Evolutionary conservation across 2,329 filamentous ascomycete species (phyloP).

Genomic region (Ceratocystis papillata): DNA sequence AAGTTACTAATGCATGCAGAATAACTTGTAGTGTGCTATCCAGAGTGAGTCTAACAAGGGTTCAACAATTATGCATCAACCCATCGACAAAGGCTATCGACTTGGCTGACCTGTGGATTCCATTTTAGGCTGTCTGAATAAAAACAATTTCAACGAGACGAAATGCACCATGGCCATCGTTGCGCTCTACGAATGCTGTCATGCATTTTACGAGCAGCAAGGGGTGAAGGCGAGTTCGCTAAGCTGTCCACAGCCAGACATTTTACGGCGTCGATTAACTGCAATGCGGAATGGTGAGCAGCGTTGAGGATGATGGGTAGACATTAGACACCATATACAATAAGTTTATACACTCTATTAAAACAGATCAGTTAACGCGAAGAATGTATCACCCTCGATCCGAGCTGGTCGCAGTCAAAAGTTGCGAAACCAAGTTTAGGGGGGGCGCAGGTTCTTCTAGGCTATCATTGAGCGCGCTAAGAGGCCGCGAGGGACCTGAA

Average conservation of each 20-base stretch:
- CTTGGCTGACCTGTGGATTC: slow-evolving; percentile 60
- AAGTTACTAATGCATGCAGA: slow-evolving; percentile 8
- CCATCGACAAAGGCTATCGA: slow-evolving; percentile 52
- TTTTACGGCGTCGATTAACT: slow-evolving; percentile 46
- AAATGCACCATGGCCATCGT: slow-evolving; percentile 70
- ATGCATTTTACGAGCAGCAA: slow-evolving; percentile 69
- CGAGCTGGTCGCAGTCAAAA: slow-evolving; percentile 36
- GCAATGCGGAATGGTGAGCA: not conserved
- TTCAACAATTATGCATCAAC: not conserved
- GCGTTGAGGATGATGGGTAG: not conserved
- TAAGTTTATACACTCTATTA: not conserved
- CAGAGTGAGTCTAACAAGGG: slow-evolving; percentile 51
- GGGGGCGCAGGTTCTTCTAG: slow-evolving; percentile 69
- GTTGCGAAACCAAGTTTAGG: slow-evolving; percentile 50
- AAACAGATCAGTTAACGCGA: not conserved
- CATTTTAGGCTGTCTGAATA: slow-evolving; percentile 63
- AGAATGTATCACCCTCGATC: slow-evolving; percentile 26
- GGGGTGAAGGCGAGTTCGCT: slow-evolving; percentile 66
- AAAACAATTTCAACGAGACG: slow-evolving; percentile 73
- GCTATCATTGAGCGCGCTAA: slow-evolving; percentile 95
- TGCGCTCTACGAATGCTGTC: slow-evolving; percentile 87
- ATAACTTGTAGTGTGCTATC: slow-evolving; percentile 62
- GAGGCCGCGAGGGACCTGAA: slow-evolving; percentile 74
- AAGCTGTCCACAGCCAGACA: slow-evolving; percentile 73
- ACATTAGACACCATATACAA: not conserved